Conservation (phyloP, 805 yeast species). For the Babjeviella inositovora region DNA sequence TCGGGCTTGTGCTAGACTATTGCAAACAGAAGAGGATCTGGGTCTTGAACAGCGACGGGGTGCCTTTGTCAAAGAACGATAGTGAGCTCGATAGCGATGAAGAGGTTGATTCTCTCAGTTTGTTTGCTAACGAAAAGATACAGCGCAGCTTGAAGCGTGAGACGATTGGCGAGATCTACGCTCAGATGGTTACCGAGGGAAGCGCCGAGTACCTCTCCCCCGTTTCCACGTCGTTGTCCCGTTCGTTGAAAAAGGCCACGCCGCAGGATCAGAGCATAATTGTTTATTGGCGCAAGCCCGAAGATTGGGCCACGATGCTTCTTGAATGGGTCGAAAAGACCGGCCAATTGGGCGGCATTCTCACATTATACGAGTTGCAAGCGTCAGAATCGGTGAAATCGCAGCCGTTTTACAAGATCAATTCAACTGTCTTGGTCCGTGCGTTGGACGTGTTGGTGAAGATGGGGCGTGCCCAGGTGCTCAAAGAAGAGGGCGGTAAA, state of each 20-base stretch:
- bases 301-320: conserved; percentile 50
- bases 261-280: conserved; percentile 10
- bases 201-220: too few species aligned
- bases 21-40: conserved; percentile 41
- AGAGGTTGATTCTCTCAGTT: conserved; percentile 9
- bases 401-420: conserved; percentile 50
- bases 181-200: conserved; percentile 34
- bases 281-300: conserved; percentile 54
- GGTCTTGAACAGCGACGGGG: conserved; percentile 25
- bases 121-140: conserved; percentile 36
- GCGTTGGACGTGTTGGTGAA: conserved; percentile 44
- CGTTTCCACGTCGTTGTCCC: too few species aligned
- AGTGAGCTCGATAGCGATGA: conserved; percentile 12
- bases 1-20: conserved; percentile 39
- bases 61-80: conserved; percentile 8
- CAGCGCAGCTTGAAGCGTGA: conserved; percentile 37
- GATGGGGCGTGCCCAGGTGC: conserved; percentile 56
- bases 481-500: conserved; percentile 49
- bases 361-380: conserved; percentile 71
- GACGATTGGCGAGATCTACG: conserved; percentile 37
- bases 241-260: too few species aligned
- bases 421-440: conserved; percentile 31
- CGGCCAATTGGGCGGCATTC: conserved; percentile 62
- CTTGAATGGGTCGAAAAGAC: conserved; percentile 57
- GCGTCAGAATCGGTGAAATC: conserved; percentile 41